These are phyloP conservation scores for Colletotrichum tanaceti DNA, from an alignment of 2,329 filamentous ascomycete species.

Conservation along the genomic window DNA sequence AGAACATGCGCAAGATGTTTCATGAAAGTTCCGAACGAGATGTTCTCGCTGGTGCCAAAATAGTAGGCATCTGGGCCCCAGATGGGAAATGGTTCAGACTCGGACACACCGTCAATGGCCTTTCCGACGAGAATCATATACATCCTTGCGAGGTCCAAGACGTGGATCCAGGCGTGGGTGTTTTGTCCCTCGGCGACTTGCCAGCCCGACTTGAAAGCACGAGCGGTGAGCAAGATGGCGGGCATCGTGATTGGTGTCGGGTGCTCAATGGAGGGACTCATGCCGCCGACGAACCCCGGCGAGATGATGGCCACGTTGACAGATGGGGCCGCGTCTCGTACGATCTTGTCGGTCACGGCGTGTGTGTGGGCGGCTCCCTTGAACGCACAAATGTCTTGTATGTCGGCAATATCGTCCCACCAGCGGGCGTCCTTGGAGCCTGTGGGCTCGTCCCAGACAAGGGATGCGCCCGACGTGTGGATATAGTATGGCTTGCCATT, in stretches of 20 bases:
- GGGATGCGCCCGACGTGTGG: conserved; percentile 16
- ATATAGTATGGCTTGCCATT: no score
- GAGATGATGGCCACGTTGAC: conserved; percentile 32
- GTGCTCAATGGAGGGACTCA: conserved; percentile 40
- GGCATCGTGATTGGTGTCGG: conserved; percentile 40
- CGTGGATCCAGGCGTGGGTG: conserved; percentile 24
- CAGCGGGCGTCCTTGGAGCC: conserved; percentile 29
- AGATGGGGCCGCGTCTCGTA: no score
- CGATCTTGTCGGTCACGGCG: no score
- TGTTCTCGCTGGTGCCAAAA: no score
- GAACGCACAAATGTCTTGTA: conserved; percentile 21
- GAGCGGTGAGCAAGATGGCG: conserved; percentile 33
- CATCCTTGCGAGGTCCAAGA: conserved; percentile 19
- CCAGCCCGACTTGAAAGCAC: conserved; percentile 32
- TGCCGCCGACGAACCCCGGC: conserved; percentile 42
- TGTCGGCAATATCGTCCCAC: conserved; percentile 30
- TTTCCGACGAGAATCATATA: conserved; percentile 26
- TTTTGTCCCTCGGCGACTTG: conserved; percentile 6
- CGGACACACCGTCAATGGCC: conserved; percentile 16
- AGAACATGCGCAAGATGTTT: no score
- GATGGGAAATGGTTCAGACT: not conserved
- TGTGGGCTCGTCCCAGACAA: conserved; percentile 31
- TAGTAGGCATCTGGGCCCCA: no score
- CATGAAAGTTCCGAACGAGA: no score
- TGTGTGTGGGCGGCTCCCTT: no score